Conservation (phyloP, 2,329 filamentous ascomycete species). For the Claviceps digitariae region DNA sequence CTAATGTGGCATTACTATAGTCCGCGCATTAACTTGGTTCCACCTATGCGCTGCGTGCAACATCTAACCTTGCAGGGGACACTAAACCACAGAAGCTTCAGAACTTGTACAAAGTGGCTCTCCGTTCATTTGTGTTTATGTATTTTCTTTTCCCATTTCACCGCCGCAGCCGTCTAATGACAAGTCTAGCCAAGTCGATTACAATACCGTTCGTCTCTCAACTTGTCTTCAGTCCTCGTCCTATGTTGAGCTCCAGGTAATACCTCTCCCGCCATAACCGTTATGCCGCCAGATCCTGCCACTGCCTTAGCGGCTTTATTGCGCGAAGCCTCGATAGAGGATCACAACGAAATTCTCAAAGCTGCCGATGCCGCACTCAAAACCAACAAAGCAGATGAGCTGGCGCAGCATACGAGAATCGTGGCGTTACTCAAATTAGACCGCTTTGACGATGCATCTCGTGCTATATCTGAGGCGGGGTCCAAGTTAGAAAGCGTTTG, state of each 20-base stretch:
- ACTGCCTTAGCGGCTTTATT: slow-evolving; percentile 40
- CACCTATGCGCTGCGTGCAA: too few species aligned
- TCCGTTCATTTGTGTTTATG: not conserved
- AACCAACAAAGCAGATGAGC: slow-evolving; percentile 41
- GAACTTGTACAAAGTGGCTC: not conserved
- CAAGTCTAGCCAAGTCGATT: not conserved
- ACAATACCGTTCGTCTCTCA: not conserved
- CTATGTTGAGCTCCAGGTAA: not conserved
- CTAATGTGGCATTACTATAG: too few species aligned
- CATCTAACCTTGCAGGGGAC: too few species aligned
- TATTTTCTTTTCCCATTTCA: not conserved
- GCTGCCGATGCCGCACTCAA: slow-evolving; percentile 48
- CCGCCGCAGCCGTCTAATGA: not conserved
- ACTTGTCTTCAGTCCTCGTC: not conserved
- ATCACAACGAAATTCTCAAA: slow-evolving; percentile 62
- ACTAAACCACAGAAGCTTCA: too few species aligned
- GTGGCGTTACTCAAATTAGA: slow-evolving; percentile 72
- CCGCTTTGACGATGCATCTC: slow-evolving; percentile 64
- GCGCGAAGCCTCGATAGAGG: slow-evolving; percentile 42
- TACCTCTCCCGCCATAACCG: slow-evolving; percentile 3
- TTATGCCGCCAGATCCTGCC: slow-evolving; percentile 32
- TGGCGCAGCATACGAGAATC: slow-evolving; percentile 55
- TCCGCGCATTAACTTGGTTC: too few species aligned
- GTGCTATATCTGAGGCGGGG: slow-evolving; percentile 50
- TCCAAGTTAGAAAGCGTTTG: slow-evolving; percentile 47